Evolutionary conservation across 2,329 filamentous ascomycete genomes (phyloP), one percentile per base, ranked within the genome.

Genomic region (Penicillium sp.): DNA sequence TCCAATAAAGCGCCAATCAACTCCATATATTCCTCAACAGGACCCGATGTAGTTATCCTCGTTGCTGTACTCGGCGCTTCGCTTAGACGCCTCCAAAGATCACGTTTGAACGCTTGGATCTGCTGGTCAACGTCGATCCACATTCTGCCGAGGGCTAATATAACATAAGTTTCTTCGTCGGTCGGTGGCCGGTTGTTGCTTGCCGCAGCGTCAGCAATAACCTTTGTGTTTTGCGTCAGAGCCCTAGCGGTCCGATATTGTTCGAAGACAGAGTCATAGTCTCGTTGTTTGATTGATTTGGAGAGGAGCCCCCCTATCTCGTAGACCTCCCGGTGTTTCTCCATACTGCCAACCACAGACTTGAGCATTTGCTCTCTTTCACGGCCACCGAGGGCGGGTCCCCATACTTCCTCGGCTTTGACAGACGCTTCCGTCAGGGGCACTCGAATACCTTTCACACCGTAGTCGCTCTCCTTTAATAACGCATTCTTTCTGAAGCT

Each of bases 321-420:
- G 67, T 97, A 91, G 53, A 95, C 88, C 38, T 91, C 90, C 63
- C 89, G 90, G 75, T 95, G 91, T 64, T 88, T 88, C 64, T 95
- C 90, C 52, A 99, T 84, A 15, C 90, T 88, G 8, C 85, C 85
- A 23, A 93, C 84, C 8, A 97, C 87, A 0, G 87, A 85, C 75
- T 93, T 96, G 59, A 99, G 83, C 64, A 90, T 90, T 73, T 93
- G 91, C 72, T 98, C 95, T 73, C 94, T 93, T 70, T 98, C 93
- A 30, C 92, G 88, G 3, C 95, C 95, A 45, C 93, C 92, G 44
- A 99, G 79, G 1, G 95, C 94, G 2, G 95, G 95, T 0, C 95
- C 95, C 93, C 96, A 99, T 8, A 99, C 91, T 71, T 99, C 95
- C 76, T 98, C 93, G 0, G 94, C 95, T 77, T 97, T 97, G 64